A percentile compares a stretch with the other conserved stretches of the same genome.
Conservation (phyloP, 768 basidiomycete genomes). For the Leccinum uliginosum region DNA sequence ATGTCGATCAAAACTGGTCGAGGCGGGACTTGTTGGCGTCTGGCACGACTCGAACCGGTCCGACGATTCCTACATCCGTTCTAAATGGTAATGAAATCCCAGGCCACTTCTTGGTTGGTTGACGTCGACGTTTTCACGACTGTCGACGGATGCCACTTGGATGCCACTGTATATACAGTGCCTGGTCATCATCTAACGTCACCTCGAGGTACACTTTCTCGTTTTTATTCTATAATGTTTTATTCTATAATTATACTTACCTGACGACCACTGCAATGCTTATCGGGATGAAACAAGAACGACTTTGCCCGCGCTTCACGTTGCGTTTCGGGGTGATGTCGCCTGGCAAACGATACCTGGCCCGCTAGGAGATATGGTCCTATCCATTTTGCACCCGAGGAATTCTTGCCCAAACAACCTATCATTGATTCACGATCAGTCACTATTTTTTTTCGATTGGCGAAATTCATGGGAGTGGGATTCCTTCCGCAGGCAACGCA, state of each 20-base stretch:
- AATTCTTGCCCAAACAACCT: not conserved
- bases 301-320: not conserved
- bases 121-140: no score
- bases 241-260: not conserved
- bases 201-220: not conserved
- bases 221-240: not conserved
- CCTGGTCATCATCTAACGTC: not conserved
- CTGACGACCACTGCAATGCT: not conserved
- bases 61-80: not conserved
- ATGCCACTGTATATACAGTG: not conserved
- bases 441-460: not conserved
- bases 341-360: no score
- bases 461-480: not conserved
- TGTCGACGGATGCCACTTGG: no score
- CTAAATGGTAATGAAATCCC: no score
- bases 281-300: not conserved
- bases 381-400: not conserved
- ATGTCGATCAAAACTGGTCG: not conserved
- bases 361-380: not conserved
- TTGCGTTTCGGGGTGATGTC: not conserved
- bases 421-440: not conserved
- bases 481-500: no score
- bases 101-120: not conserved
- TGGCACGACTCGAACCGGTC: not conserved
- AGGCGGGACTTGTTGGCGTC: not conserved